These are phyloP conservation scores for Sordariomycetes sp. DNA, from an alignment of 2,329 filamentous ascomycete species.

Conservation along the genomic window DNA sequence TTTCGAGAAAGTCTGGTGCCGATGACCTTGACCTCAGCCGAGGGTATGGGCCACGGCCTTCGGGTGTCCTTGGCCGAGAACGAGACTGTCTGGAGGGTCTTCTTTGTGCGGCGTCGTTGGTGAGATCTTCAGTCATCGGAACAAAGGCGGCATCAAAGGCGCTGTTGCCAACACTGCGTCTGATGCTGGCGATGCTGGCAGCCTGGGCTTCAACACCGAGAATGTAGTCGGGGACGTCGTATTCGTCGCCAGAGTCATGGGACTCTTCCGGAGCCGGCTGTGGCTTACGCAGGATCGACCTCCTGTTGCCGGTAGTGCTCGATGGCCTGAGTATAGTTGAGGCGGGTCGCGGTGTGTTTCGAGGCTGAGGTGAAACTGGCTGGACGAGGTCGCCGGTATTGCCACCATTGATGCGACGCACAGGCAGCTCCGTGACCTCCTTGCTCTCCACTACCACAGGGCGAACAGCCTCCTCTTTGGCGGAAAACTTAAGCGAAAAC, in stretches of 20 bases:
- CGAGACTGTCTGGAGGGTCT: background rate
- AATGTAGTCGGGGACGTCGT: constrained; percentile 1
- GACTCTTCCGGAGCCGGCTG: background rate
- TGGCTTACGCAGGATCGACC: constrained; percentile 1
- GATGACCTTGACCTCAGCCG: constrained; percentile 9
- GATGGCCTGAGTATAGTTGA: background rate
- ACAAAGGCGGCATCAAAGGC: constrained; percentile 16
- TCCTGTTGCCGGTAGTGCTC: background rate
- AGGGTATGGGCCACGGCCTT: background rate
- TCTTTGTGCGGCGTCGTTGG: background rate
- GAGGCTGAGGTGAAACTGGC: too few relatives aligned
- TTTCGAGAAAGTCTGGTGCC: constrained; percentile 15
- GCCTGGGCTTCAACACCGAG: constrained; percentile 2
- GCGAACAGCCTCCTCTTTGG: too few relatives aligned
- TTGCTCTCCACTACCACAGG: background rate
- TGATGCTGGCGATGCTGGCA: constrained; percentile 5
- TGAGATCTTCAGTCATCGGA: background rate
- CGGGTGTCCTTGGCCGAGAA: background rate
- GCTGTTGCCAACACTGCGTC: constrained; percentile 14
- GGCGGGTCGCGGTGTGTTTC: too few relatives aligned
- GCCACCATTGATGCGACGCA: too few relatives aligned
- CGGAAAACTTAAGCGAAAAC: background rate
- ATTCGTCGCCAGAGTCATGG: background rate
- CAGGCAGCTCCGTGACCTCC: background rate
- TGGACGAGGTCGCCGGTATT: too few relatives aligned